Conservation (phyloP, 441 rosid genomes). For the Geranium incanum region DNA sequence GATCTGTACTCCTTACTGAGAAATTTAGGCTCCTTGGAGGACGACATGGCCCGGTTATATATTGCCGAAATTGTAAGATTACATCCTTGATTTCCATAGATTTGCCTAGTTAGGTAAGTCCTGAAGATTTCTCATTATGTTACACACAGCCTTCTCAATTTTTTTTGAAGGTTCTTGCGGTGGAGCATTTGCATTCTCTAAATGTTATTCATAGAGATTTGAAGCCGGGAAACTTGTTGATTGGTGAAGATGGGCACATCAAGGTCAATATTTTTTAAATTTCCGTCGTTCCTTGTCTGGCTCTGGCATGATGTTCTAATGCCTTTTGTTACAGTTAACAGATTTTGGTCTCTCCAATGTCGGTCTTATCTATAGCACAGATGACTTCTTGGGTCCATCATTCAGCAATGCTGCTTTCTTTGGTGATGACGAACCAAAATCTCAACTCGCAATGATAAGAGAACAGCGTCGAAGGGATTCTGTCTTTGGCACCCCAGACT, state of each 20-base stretch:
- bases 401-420: constrained; percentile 45
- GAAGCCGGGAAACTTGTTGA: constrained; percentile 97
- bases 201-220: constrained; percentile 94
- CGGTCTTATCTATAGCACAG: constrained; percentile 95
- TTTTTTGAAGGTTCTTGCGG: constrained; percentile 80
- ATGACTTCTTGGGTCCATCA: constrained; percentile 80
- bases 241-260: constrained; percentile 94
- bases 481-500: constrained; percentile 93
- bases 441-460: constrained; percentile 37
- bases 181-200: constrained; percentile 93
- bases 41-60: constrained; percentile 84
- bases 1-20: constrained; percentile 87
- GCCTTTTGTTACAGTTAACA: constrained; percentile 75
- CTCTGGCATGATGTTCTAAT: constrained; percentile 9
- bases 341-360: constrained; percentile 99
- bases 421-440: constrained; percentile 47
- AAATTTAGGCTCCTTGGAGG: constrained; percentile 89
- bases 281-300: constrained; percentile 12
- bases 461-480: constrained; percentile 64
- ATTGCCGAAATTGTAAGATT: constrained; percentile 94
- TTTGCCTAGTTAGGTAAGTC: neutral
- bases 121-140: constrained; percentile 28
- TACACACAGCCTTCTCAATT: constrained; percentile 31
- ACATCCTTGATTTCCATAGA: constrained; percentile 7
- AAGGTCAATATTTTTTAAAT: constrained; percentile 45